Conservation (phyloP, 2,329 filamentous ascomycete species). For the Rhynchosporium agropyri region DNA sequence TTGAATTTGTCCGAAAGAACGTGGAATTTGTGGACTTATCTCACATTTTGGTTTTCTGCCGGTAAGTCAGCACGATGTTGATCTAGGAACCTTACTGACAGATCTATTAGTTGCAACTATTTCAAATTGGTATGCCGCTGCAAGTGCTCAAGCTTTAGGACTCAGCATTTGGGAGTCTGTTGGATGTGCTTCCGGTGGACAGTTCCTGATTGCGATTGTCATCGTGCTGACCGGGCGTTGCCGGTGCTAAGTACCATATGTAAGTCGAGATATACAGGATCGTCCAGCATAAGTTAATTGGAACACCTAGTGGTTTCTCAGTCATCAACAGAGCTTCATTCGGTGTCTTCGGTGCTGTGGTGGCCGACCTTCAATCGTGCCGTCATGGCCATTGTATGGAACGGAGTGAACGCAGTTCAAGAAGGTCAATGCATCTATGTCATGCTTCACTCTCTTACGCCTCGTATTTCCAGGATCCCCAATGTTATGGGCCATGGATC, state of each 20-base stretch:
- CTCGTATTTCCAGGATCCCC: conserved; percentile 45
- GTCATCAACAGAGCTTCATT: conserved; percentile 48
- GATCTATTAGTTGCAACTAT: conserved; percentile 42
- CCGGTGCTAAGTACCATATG: conserved; percentile 50
- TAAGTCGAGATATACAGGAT: conserved; percentile 10
- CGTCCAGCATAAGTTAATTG: neutral
- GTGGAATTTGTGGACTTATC: conserved; percentile 47
- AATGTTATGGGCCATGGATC: conserved; percentile 47
- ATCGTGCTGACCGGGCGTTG: conserved; percentile 48
- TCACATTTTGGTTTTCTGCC: conserved; percentile 49
- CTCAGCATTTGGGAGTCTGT: conserved; percentile 54
- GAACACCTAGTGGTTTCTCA: conserved; percentile 41
- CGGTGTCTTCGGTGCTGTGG: conserved; percentile 48
- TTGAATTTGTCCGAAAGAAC: conserved; percentile 46
- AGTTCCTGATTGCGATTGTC: conserved; percentile 46
- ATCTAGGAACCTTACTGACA: neutral
- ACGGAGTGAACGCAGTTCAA: conserved; percentile 46
- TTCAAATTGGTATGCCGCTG: conserved; percentile 46
- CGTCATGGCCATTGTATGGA: conserved; percentile 51
- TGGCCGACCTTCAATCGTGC: conserved; percentile 50
- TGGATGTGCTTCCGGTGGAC: conserved; percentile 47
- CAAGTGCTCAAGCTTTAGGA: conserved; percentile 47
- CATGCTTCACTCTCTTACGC: conserved; percentile 49
- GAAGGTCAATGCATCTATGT: conserved; percentile 45
- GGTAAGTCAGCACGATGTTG: conserved; percentile 23